These are phyloP conservation scores for Lepidium aucheri DNA, from an alignment of 345 rosid species.

Conservation along the genomic window DNA sequence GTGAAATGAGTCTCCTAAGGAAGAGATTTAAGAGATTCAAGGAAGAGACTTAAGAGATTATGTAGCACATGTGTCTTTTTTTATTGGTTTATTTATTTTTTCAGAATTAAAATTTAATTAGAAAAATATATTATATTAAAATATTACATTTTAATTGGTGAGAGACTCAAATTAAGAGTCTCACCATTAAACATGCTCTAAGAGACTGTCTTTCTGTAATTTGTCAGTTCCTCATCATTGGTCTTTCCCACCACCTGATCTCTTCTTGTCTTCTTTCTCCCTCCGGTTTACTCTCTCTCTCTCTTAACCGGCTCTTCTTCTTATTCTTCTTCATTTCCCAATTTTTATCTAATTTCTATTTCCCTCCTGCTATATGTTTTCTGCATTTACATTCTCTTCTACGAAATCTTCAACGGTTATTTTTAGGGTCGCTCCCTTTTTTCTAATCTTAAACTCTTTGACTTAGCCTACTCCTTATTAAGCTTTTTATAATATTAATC, in stretches of 20 bases:
- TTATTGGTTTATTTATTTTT: too few relatives aligned
- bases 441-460: constrained; percentile 2
- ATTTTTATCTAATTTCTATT: not conserved
- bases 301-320: constrained; percentile 11
- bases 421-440: not conserved
- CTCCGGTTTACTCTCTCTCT: constrained; percentile 18
- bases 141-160: too few relatives aligned
- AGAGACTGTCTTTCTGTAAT: constrained; percentile 11
- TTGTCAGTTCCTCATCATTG: constrained; percentile 31
- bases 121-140: too few relatives aligned
- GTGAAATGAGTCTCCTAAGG: too few relatives aligned
- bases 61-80: too few relatives aligned
- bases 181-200: too few relatives aligned
- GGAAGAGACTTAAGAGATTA: too few relatives aligned
- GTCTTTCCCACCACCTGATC: constrained; percentile 32
- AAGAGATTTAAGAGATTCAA: too few relatives aligned
- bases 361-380: not conserved
- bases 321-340: not conserved
- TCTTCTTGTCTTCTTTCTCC: constrained; percentile 21
- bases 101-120: too few relatives aligned
- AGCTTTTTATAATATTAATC: not conserved
- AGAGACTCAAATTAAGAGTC: too few relatives aligned
- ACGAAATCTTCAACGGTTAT: not conserved
- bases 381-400: not conserved
- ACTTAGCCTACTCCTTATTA: not conserved